Conservation (phyloP, 495 filamentous ascomycete species). For the Neurospora tetraspora region DNA sequence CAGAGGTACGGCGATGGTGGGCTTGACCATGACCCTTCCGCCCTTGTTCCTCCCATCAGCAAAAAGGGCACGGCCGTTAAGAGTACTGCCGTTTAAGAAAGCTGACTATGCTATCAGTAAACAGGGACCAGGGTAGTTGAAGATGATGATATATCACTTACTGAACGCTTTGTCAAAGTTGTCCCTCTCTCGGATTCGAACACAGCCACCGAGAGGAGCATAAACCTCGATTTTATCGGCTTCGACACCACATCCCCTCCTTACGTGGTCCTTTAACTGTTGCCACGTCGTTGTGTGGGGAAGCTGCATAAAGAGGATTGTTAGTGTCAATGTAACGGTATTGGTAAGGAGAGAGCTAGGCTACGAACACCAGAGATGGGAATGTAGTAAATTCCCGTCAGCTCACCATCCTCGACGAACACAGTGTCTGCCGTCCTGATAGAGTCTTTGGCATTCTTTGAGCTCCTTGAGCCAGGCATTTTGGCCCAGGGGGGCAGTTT, state of each 20-base stretch:
- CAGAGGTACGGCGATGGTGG: not conserved
- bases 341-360: not conserved
- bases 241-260: conserved; percentile 3
- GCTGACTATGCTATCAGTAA: conserved; percentile 2
- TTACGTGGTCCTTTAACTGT: conserved; percentile 9
- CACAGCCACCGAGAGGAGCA: conserved; percentile 11
- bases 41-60: conserved; percentile 11
- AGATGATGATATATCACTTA: not conserved
- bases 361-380: conserved; percentile 12
- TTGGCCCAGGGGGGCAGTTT: not conserved
- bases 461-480: not conserved
- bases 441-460: not conserved
- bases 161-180: conserved; percentile 17
- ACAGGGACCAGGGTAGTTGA: not conserved
- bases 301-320: conserved; percentile 3
- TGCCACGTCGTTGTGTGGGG: conserved; percentile 13
- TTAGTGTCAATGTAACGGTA: not conserved
- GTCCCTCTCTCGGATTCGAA: conserved; percentile 10
- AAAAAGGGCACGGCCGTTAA: conserved; percentile 11
- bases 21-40: not conserved
- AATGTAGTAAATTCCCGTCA: conserved; percentile 17
- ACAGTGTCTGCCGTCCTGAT: conserved; percentile 1
- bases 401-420: conserved; percentile 7
- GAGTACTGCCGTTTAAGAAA: conserved; percentile 11
- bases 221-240: conserved; percentile 14